Evolutionary conservation across 2,329 filamentous ascomycete species (phyloP), one percentile per base, ranked within the genome.

Genomic region (Hymenoscyphus scutula): DNA sequence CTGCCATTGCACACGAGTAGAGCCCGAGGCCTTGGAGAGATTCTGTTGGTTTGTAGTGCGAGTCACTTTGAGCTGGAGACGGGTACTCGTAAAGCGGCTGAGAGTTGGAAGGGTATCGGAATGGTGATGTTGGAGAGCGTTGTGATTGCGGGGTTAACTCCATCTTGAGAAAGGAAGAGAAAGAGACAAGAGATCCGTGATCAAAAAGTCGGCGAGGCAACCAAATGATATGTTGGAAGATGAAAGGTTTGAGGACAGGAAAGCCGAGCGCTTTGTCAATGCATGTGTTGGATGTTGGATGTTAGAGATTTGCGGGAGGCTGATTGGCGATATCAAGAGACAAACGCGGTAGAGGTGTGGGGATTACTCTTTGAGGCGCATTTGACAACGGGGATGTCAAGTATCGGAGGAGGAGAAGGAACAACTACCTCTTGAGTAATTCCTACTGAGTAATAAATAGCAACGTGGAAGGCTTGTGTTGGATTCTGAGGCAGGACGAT

Each of bases 11-110:
- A 66, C 69, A 72, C 59, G 70, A 68, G 65, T 71, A 74, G 48
- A 73, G 62, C 56, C 70, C 72, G 10, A 73, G 62, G 30, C 68
- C 70, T 63, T 71, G 71, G 32, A 70, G 61, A 51, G 69, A 67
- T 57, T 73, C 71, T 19, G 69, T 69, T 38, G 68, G 65, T 51
- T 65, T 68, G 64, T 71, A 72, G 38, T 67, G 63, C 11, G 70
- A 72, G 59, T 72, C 70, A 66, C 72, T 74, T 53, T 69, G 71
- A 25, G 72, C 72, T 19, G 72, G 72, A 27, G 72, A 73, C 32
- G 72, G 72, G 69, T 74, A 74, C 63, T 73, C 72, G 68, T 73
- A 73, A 61, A 72, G 65, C 58, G 69, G 68, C 59, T 73, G 70
- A 60, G 68, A 53, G 60, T 67, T 68, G 59, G 71, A 68, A n/a